These are phyloP conservation scores for Hymenoscyphus linearis DNA, from an alignment of 2,329 filamentous ascomycete species.

Conservation along the genomic window DNA sequence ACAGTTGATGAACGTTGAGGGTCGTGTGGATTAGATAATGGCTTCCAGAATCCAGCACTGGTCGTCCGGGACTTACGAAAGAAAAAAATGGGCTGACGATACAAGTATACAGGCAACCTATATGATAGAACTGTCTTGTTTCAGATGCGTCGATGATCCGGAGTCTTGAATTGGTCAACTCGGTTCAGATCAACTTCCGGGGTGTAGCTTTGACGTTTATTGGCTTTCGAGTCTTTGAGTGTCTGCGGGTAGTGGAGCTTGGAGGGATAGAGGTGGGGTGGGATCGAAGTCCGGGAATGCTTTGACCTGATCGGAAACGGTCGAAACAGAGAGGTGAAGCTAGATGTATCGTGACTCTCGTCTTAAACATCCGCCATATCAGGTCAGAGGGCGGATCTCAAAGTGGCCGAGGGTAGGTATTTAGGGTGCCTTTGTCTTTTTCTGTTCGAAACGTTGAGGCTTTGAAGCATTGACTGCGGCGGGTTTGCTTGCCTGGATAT, in stretches of 20 bases:
- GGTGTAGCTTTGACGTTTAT: slow-evolving; percentile 25
- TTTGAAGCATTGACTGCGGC: slow-evolving; percentile 22
- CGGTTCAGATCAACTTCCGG: slow-evolving; percentile 26
- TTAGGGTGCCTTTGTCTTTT: slow-evolving; percentile 18
- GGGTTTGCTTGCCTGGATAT: slow-evolving; percentile 17
- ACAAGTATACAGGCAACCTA: slow-evolving; percentile 20
- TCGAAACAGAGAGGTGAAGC: slow-evolving; percentile 31
- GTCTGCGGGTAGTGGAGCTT: slow-evolving; percentile 22
- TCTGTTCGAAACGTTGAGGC: slow-evolving; percentile 23
- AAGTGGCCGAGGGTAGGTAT: slow-evolving; percentile 24
- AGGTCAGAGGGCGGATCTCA: slow-evolving; percentile 23
- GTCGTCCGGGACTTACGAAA: slow-evolving; percentile 17
- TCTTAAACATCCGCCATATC: slow-evolving; percentile 30
- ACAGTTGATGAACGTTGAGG: slow-evolving; percentile 4
- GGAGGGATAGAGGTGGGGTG: slow-evolving; percentile 19
- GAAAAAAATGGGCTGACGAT: slow-evolving; percentile 18
- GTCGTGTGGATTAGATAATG: slow-evolving; percentile 21
- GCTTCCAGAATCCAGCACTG: slow-evolving; percentile 17
- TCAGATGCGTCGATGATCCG: slow-evolving; percentile 25
- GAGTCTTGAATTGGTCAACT: slow-evolving; percentile 21
- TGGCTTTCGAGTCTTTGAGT: slow-evolving; percentile 19
- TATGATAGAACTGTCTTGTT: slow-evolving; percentile 25
- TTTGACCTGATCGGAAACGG: slow-evolving; percentile 31
- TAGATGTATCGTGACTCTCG: slow-evolving; percentile 26
- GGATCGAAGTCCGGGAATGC: slow-evolving; percentile 30